Conservation (phyloP, 345 rosid species). For the Eucalyptus urophylla region DNA sequence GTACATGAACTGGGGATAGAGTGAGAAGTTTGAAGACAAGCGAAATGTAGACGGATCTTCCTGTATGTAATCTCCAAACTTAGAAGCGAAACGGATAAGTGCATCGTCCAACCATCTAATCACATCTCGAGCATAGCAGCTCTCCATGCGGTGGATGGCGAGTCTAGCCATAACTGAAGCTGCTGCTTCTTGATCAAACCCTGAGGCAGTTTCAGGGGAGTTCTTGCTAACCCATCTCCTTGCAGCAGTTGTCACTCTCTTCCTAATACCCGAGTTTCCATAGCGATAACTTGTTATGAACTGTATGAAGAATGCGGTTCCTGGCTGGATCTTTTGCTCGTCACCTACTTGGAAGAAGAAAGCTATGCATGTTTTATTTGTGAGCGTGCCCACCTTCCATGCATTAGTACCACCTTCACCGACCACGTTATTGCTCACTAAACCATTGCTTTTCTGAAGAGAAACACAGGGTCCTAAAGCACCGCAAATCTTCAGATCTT, state of each 20-base stretch:
- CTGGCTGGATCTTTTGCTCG: constrained; percentile 59
- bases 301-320: constrained; percentile 84
- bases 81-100: constrained; percentile 63
- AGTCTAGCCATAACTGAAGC: constrained; percentile 93
- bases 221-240: constrained; percentile 86
- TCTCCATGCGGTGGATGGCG: constrained; percentile 71
- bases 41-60: constrained; percentile 96
- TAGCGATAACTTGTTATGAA: constrained; percentile 70
- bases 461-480: constrained; percentile 96
- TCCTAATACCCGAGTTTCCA: constrained; percentile 54
- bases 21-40: constrained; percentile 77
- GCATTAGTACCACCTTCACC: constrained; percentile 77
- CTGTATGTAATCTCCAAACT: constrained; percentile 76
- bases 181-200: constrained; percentile 98
- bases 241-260: constrained; percentile 87
- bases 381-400: constrained; percentile 75
- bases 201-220: constrained; percentile 63
- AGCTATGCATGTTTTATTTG: constrained; percentile 70
- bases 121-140: constrained; percentile 64
- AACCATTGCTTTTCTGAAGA: constrained; percentile 38
- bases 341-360: constrained; percentile 71
- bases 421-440: constrained; percentile 56
- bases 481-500: constrained; percentile 69
- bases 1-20: constrained; percentile 95
- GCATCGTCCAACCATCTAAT: constrained; percentile 87